A percentile compares a stretch with the other conserved stretches of the same genome.
Evolutionary conservation across 2,329 filamentous ascomycete species (phyloP).

Genomic region (Karstenula rhodostoma): DNA sequence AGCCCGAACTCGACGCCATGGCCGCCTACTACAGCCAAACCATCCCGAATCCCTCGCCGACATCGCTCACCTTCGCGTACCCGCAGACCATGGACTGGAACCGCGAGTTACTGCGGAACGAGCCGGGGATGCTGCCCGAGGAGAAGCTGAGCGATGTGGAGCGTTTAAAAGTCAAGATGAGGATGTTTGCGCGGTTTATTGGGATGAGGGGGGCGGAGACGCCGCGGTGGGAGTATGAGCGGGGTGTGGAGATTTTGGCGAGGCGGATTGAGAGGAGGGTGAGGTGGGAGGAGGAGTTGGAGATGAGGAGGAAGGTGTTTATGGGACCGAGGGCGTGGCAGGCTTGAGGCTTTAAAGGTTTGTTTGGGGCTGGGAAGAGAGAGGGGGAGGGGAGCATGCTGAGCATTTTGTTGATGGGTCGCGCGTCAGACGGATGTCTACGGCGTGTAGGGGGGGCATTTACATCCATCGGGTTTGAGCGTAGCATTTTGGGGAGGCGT

Average conservation of each 20-base stretch:
- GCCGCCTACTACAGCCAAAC: conserved; percentile 78
- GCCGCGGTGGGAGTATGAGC: conserved; percentile 57
- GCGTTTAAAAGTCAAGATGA: conserved; percentile 64
- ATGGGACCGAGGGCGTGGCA: conserved; percentile 16
- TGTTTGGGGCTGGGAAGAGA: neutral
- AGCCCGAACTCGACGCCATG: conserved; percentile 72
- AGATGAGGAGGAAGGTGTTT: conserved; percentile 22
- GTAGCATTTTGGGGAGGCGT: neutral
- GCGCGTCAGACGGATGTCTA: neutral
- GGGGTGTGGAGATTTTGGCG: conserved; percentile 47
- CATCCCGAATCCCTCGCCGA: conserved; percentile 38
- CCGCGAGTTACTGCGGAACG: conserved; percentile 47
- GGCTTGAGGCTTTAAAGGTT: neutral
- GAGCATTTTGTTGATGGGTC: neutral
- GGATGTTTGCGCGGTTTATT: conserved; percentile 77
- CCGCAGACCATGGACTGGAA: conserved; percentile 74
- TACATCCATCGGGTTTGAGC: neutral
- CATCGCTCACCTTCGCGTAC: conserved; percentile 58
- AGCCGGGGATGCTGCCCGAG: conserved; percentile 24
- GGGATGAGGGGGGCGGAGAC: conserved; percentile 71
- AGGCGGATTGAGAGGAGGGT: conserved; percentile 37
- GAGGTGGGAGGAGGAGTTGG: conserved; percentile 26
- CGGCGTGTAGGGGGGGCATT: neutral
- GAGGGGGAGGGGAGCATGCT: neutral
- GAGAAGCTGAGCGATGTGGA: conserved; percentile 48